Evolutionary conservation across 805 yeast species (phyloP).

Genomic region (Candida incommunis): DNA sequence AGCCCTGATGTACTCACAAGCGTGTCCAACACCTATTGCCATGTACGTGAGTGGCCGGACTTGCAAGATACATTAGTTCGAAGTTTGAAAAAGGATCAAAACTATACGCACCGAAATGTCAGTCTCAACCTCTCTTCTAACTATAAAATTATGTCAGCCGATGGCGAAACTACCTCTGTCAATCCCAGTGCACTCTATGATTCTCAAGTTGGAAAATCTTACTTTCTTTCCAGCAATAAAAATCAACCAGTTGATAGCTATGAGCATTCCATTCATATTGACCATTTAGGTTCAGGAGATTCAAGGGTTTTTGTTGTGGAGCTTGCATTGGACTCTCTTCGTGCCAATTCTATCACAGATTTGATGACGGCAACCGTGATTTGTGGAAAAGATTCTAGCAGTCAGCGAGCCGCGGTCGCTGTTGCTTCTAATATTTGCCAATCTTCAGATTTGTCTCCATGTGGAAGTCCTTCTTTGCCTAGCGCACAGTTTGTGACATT

Average conservation of each 20-base stretch:
- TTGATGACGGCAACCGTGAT: not conserved
- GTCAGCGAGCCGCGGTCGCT: not conserved
- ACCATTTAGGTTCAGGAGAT: not conserved
- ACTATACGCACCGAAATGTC: not conserved
- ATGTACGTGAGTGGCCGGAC: not conserved
- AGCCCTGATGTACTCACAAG: not conserved
- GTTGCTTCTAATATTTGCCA: not conserved
- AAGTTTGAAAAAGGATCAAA: not conserved
- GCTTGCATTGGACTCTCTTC: not conserved
- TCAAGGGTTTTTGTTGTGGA: not conserved
- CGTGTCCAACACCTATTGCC: not conserved
- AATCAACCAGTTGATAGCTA: not conserved
- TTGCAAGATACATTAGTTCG: not conserved
- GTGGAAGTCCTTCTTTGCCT: not conserved
- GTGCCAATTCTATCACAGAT: not conserved
- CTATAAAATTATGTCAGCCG: not conserved
- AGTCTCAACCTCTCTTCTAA: not conserved
- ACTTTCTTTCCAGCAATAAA: not conserved
- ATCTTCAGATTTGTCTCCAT: not conserved
- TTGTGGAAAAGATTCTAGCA: not conserved
- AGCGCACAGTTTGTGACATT: not conserved
- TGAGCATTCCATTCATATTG: not conserved
- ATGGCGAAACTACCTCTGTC: not conserved
- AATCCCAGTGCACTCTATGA: not conserved
- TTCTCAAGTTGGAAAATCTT: not conserved